phyloP scores from a whole-genome alignment of 306 rosid species.

The Morella rubra region DNA sequence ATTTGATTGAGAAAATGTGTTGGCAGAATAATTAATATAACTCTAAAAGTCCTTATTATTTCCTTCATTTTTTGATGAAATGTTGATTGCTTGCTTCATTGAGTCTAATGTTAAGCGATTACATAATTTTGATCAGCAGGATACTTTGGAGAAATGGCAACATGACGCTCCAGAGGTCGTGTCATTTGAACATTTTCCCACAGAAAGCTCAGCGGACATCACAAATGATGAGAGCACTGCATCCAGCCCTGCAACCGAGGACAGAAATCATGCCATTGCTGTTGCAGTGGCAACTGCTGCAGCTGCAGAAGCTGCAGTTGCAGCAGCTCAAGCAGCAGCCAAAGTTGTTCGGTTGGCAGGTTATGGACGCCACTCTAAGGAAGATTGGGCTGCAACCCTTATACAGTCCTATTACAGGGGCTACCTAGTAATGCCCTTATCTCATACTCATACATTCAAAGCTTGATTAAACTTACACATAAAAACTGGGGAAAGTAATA shows the following conservation, averaged over 20 bases:
- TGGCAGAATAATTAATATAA: neutral
- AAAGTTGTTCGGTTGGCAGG: conserved; percentile 78
- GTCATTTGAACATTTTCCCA: conserved; percentile 74
- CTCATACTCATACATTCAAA: neutral
- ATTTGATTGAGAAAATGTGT: neutral
- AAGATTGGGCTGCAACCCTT: conserved; percentile 74
- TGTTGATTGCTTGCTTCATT: too few species aligned
- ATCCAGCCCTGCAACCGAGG: conserved; percentile 53
- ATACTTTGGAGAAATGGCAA: conserved; percentile 49
- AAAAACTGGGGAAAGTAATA: neutral
- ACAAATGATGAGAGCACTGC: conserved; percentile 58
- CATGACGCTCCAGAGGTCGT: conserved; percentile 70
- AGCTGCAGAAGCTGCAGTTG: conserved; percentile 81
- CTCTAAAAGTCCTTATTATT: neutral
- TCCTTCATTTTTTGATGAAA: too few species aligned
- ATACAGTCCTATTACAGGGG: conserved; percentile 92
- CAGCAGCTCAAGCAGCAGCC: conserved; percentile 85
- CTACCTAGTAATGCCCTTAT: conserved; percentile 60
- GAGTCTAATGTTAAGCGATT: neutral
- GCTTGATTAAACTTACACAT: neutral
- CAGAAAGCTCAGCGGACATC: conserved; percentile 67
- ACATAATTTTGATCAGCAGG: conserved; percentile 32
- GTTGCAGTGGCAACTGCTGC: conserved; percentile 81
- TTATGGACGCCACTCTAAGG: conserved; percentile 69
- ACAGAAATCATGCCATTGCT: conserved; percentile 64